Conservation (phyloP, 169 alveolate species). For the Plasmodium gallinaceum region DNA sequence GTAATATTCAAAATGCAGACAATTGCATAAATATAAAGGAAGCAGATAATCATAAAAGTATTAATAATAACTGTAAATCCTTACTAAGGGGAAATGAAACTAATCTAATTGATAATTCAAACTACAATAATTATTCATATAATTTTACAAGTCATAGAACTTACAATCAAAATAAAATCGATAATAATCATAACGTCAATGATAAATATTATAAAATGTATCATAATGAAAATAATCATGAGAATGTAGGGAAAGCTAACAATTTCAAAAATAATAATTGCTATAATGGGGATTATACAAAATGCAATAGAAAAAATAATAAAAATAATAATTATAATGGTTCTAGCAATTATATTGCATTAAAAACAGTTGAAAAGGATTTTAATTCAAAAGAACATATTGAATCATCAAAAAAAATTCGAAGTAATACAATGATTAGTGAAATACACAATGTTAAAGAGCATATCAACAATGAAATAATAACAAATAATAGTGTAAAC, state of each 20-base stretch:
- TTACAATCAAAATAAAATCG: conserved; percentile 16
- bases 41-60: neutral
- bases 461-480: neutral
- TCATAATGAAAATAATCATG: conserved; percentile 8
- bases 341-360: neutral
- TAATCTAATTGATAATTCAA: conserved; percentile 14
- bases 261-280: conserved; percentile 17
- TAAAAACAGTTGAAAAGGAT: neutral
- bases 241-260: conserved; percentile 19
- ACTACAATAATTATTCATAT: conserved; percentile 19
- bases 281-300: conserved; percentile 9
- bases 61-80: conserved; percentile 15
- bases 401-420: neutral
- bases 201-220: conserved; percentile 32
- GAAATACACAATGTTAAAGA: neutral
- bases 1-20: neutral
- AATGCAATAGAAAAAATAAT: conserved; percentile 7
- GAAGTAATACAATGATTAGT: neutral
- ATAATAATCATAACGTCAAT: conserved; percentile 8
- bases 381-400: neutral
- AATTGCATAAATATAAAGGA: conserved; percentile 23
- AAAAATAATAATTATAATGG: conserved; percentile 3
- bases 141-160: conserved; percentile 8
- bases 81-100: conserved; percentile 15
- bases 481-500: conserved; percentile 3